These are phyloP conservation scores for Tolypocladium capitatum DNA, from an alignment of 2,329 filamentous ascomycete species.

Conservation along the genomic window DNA sequence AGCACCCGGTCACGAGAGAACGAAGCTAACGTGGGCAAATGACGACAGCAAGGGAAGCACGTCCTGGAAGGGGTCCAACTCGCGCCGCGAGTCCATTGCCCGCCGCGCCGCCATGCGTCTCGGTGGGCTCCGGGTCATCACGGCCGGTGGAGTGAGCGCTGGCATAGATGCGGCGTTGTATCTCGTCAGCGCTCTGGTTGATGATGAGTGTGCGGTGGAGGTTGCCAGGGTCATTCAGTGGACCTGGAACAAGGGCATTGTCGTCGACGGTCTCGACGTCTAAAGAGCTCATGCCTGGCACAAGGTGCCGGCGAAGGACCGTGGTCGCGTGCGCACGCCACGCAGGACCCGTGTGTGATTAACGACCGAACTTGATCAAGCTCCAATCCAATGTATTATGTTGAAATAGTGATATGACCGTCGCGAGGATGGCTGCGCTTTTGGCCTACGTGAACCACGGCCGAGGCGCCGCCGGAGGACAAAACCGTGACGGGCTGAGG, in stretches of 20 bases:
- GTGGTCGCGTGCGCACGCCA: neutral
- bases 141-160: slow-evolving; percentile 63
- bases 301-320: slow-evolving; percentile 5
- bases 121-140: slow-evolving; percentile 59
- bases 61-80: slow-evolving; percentile 62
- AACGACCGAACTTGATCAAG: neutral
- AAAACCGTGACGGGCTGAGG: too few relatives aligned
- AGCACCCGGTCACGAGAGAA: neutral
- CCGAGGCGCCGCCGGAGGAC: too few relatives aligned
- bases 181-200: slow-evolving; percentile 71
- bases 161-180: slow-evolving; percentile 77
- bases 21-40: neutral
- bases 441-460: neutral
- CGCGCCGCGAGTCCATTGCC: slow-evolving; percentile 66
- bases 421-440: neutral
- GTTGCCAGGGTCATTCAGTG: slow-evolving; percentile 66
- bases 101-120: slow-evolving; percentile 66
- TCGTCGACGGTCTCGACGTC: slow-evolving; percentile 75
- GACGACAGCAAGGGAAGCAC: slow-evolving; percentile 62
- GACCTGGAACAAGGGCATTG: slow-evolving; percentile 73
- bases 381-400: neutral
- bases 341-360: neutral
- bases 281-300: slow-evolving; percentile 28
- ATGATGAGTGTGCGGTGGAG: slow-evolving; percentile 62
- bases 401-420: neutral